Evolutionary conservation across 768 basidiomycete species (phyloP), one percentile per base, ranked within the genome.

Genomic region (Amanita subjunquillea): DNA sequence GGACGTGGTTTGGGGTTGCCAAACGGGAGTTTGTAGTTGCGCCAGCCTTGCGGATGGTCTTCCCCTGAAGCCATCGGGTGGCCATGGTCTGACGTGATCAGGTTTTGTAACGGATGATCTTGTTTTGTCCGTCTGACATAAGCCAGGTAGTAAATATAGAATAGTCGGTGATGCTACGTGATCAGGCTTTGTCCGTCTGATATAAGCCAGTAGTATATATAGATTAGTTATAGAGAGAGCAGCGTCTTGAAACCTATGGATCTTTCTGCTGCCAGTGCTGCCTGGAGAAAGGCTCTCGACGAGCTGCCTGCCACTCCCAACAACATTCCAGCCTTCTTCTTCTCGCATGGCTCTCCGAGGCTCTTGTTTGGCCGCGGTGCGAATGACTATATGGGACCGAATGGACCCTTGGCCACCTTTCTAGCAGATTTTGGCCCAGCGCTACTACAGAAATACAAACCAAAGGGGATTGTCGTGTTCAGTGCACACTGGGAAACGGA

Each of bases 401-500:
- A 67, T 4, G 80, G 83, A 0, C 73, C 76, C 1, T 67, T 86
- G 15, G 77, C 76, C 1, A 59, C 60, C 10, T 90, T 89, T 63
- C 64, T 88, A 57, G 69, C 67, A 41, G 70, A 82, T 53, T 87
- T 89, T 65, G 86, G 86, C 0, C 79, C 80, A 1, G 70, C 69
- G 0, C 62, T 88, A 27, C 58, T 87, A 39, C 60, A 76, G 52
- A 89, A 87, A 63, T 91, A 91, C 65, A 72, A 79, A 44, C 87
- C 87, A 2, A 83, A 80, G 60, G 87, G 77, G n/a, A 83, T 88
- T 49, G 77, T 90, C 4, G 85, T 89, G 1, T 87, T 89, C 68
- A 86, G 83, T 56, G 87, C 88, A 9, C 88, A 90, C 60, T 90
- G 85, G 85, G 87, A 91, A 62, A 83, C 85, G 1, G 48, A 53